Conservation (phyloP, 2,329 filamentous ascomycete genomes). For the Colletotrichum sp. region DNA sequence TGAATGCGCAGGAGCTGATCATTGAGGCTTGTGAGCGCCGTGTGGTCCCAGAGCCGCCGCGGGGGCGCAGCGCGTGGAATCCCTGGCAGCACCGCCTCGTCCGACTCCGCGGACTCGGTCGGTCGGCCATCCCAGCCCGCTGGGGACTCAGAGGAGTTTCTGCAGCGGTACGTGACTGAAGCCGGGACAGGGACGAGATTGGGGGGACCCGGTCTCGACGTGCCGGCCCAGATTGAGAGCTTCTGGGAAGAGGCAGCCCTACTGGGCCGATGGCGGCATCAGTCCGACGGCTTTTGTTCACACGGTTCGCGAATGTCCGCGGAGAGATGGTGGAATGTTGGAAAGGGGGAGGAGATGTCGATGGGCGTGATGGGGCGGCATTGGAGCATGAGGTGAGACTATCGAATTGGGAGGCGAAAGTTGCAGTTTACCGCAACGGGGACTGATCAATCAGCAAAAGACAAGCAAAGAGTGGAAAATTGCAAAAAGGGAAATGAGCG, state of each 20-base stretch:
- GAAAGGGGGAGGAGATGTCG: not conserved
- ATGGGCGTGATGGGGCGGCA: not conserved
- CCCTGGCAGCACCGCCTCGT: not conserved
- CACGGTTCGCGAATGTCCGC: not conserved
- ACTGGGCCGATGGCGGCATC: not conserved
- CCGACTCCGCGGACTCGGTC: not conserved
- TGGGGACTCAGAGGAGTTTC: not conserved
- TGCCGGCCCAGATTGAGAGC: not conserved
- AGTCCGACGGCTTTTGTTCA: not conserved
- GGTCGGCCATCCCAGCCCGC: not conserved
- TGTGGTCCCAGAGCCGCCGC: not conserved
- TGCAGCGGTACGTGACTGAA: not conserved
- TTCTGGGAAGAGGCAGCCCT: not conserved
- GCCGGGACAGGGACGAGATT: not conserved
- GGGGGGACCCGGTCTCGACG: not conserved
- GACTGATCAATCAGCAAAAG: not conserved
- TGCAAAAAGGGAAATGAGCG: not conserved
- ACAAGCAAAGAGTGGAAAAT: not conserved
- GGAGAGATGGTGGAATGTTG: not conserved
- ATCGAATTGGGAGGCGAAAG: not conserved
- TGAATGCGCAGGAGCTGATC: not conserved
- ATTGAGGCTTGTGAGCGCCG: not conserved
- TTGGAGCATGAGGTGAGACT: not conserved
- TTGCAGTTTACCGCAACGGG: not conserved
- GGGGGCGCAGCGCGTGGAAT: not conserved